Base-by-base conservation (phyloP, 768 basidiomycete species). In the Galerina marginata region DNA sequence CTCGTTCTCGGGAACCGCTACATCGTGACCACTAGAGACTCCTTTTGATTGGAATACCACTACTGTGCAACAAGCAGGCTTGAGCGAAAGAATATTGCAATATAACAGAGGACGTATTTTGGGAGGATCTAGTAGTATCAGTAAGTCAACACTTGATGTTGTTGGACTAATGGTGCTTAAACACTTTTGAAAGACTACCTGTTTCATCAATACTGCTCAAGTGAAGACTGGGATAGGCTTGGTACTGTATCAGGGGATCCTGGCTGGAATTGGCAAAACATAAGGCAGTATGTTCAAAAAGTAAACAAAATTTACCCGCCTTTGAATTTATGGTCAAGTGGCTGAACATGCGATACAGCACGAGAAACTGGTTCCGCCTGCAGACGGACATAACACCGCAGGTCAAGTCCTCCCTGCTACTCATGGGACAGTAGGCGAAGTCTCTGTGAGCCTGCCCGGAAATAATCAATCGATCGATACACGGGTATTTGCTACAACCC, bases 201-300 rank as follows among this genome's bases (percentile, higher is more conserved):
- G 68, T 67, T 75, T 14, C 77, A 75, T 57, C 76, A 75, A 9
- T 71, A 73, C 20, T 75, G 77, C 2, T 65, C 75, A 0, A 64
- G 48, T 3, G 78, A 78, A 20, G 78, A 81, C 40, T 79, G 67
- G 59, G 70, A 81, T 48, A 73, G 74, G 23, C 73, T 72, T 10
- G 77, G 72, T 1, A 47, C 56, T 10, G 58, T 76, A 15, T 72
- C 76, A 11, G 73, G 72, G 7, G 77, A 81, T 61, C 15, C 58
- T 9, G 74, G 75, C 12, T 80, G 76, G 77, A 68, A 66, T 9
- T 81, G 79, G 79, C 59, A 70, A 20, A 69, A 67, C 10, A 69
- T 81, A 40, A 66, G 69, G 26, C 68, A 72, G 37, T 79, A 75
- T 61, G 68, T 74, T 45, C 57, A 61, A 37, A 73, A 73, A 64